A percentile compares a stretch with the other conserved stretches of the same genome.
Evolutionary conservation across 2,329 filamentous ascomycete species (phyloP).

Genomic region (Neonectria sp.): DNA sequence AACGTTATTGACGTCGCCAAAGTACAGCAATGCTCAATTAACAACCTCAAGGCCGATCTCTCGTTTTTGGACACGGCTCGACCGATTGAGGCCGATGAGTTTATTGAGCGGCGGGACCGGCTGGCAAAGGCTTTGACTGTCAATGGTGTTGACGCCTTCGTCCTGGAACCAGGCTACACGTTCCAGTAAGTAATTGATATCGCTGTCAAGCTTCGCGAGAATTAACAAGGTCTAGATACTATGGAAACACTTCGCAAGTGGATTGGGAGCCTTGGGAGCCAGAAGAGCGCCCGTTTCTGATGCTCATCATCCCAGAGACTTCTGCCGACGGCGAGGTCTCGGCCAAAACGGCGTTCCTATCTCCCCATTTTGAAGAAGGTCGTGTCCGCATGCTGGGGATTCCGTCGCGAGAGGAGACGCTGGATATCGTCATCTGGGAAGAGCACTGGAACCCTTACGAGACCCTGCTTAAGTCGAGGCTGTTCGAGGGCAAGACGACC

Average conservation of each 20-base stretch:
- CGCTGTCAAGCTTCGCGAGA: background rate
- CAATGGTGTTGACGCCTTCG: conserved; percentile 70
- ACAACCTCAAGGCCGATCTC: conserved; percentile 64
- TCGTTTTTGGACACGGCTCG: conserved; percentile 65
- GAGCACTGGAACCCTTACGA: conserved; percentile 76
- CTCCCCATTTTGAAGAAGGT: conserved; percentile 73
- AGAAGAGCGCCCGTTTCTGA: conserved; percentile 74
- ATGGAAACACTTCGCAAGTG: conserved; percentile 72
- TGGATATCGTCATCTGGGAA: conserved; percentile 73
- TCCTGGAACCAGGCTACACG: conserved; percentile 75
- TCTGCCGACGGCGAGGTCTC: conserved; percentile 56
- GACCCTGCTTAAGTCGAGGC: conserved; percentile 63
- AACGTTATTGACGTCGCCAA: conserved; percentile 27
- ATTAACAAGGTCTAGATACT: conserved; percentile 58
- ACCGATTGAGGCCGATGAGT: conserved; percentile 66
- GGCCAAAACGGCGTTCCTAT: conserved; percentile 71
- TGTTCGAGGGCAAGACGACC: conserved; percentile 51
- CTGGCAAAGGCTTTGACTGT: conserved; percentile 68
- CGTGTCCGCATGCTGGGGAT: conserved; percentile 72
- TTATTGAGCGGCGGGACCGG: conserved; percentile 68
- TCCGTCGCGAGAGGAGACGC: conserved; percentile 63
- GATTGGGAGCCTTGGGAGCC: conserved; percentile 78
- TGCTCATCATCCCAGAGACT: conserved; percentile 69
- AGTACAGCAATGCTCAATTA: conserved; percentile 64
- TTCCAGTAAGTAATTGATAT: conserved; percentile 62